Evolutionary conservation across 371 early-diverging fungal species (phyloP).

Genomic region (Lichtheimia corymbifera): DNA sequence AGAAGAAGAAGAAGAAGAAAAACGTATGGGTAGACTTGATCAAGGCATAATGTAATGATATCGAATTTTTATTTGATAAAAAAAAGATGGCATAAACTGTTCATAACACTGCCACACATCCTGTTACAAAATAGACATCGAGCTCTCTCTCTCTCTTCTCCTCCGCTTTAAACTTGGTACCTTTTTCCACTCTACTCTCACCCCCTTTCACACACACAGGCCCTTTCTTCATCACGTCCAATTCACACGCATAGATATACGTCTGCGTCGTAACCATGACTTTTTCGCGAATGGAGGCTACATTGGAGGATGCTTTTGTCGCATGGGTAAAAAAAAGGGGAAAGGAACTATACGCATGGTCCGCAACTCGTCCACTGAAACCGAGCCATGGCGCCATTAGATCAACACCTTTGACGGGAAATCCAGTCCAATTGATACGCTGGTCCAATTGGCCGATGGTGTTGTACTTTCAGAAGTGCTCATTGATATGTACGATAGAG

Average conservation of each 20-base stretch:
- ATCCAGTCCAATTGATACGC: conserved; percentile 59
- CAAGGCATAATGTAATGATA: no score
- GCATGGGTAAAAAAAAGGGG: conserved; percentile 44
- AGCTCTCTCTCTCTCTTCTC: background rate
- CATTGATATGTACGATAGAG: conserved; percentile 73
- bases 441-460: conserved; percentile 82
- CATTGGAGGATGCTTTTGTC: conserved; percentile 53
- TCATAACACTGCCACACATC: no score
- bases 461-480: conserved; percentile 79
- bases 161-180: background rate
- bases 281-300: conserved; percentile 49
- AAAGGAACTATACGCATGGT: background rate
- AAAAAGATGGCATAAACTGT: no score
- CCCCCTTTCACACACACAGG: no score
- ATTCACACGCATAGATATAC: no score
- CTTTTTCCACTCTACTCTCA: background rate
- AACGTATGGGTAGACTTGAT: no score
- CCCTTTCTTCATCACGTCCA: no score
- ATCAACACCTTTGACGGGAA: conserved; percentile 74
- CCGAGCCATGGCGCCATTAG: conserved; percentile 32
- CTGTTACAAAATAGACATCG: no score
- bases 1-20: no score
- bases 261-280: conserved; percentile 25
- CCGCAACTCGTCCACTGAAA: no score
- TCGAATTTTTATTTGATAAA: no score